phyloP scores from a whole-genome alignment of 441 rosid genomes.

The Kokia cookei region DNA sequence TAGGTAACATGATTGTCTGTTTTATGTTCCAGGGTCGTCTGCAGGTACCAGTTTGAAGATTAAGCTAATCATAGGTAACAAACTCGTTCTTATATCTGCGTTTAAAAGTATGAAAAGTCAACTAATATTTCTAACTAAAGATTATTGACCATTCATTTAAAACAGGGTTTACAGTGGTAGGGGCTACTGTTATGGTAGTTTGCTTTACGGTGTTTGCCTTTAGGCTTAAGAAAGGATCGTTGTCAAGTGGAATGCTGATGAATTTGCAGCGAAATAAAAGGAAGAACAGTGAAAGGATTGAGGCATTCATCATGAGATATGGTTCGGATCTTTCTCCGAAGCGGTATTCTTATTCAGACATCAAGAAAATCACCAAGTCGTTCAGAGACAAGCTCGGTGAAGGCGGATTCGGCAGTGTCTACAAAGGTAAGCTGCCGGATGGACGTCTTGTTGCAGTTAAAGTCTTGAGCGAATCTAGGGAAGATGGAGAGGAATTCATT shows the following conservation, averaged over 20 bases:
- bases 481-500: neutral
- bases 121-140: neutral
- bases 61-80: neutral
- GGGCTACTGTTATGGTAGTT: neutral
- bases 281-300: constrained; percentile 1
- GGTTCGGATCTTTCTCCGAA: neutral
- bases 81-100: neutral
- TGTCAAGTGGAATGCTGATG: neutral
- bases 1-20: no score
- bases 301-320: neutral
- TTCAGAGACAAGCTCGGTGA: neutral
- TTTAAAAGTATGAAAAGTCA: neutral
- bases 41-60: neutral
- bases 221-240: neutral
- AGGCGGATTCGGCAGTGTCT: constrained; percentile 8
- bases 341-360: constrained; percentile 1
- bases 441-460: constrained; percentile 7
- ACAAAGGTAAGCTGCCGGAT: neutral
- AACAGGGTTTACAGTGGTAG: neutral
- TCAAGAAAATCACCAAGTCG: constrained; percentile 1
- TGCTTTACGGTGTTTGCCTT: neutral
- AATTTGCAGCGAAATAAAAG: neutral
- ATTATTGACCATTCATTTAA: neutral
- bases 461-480: neutral
- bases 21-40: neutral